Conservation (phyloP, 352 stramenopile species). For the Aphanomyces invadans region DNA sequence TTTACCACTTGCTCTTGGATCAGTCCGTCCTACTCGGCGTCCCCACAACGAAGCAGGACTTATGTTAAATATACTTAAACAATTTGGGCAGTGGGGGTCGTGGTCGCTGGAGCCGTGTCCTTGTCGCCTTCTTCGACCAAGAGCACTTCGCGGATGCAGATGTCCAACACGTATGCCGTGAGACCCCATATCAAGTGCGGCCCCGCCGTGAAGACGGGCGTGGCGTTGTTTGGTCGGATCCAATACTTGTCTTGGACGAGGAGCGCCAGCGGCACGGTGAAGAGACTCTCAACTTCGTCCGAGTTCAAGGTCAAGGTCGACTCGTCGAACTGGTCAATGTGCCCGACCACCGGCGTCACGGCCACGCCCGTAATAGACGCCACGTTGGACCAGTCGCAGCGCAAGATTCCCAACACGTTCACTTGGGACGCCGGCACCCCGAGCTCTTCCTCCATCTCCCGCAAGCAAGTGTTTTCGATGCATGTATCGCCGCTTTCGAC, state of each 20-base stretch:
- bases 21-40: no score
- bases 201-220: slow-evolving; percentile 90
- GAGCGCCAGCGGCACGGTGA: slow-evolving; percentile 88
- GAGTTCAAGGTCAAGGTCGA: slow-evolving; percentile 89
- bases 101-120: neutral
- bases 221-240: slow-evolving; percentile 70
- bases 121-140: neutral
- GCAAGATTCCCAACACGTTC: slow-evolving; percentile 90
- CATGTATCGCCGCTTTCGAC: slow-evolving; percentile 87
- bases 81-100: slow-evolving; percentile 2
- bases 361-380: slow-evolving; percentile 93
- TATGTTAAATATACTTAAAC: slow-evolving; percentile 18
- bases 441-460: slow-evolving; percentile 98
- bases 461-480: slow-evolving; percentile 94
- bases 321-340: slow-evolving; percentile 89
- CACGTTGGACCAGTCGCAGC: slow-evolving; percentile 95
- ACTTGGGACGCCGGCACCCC: slow-evolving; percentile 59
- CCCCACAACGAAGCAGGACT: no score
- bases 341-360: slow-evolving; percentile 97
- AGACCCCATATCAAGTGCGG: slow-evolving; percentile 95
- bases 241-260: slow-evolving; percentile 83
- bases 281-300: slow-evolving; percentile 93
- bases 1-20: no score
- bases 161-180: slow-evolving; percentile 93
- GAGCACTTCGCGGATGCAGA: slow-evolving; percentile 66